Evolutionary conservation across 1,284 basidiomycete species (phyloP).

Genomic region (Cerioporus squamosus): DNA sequence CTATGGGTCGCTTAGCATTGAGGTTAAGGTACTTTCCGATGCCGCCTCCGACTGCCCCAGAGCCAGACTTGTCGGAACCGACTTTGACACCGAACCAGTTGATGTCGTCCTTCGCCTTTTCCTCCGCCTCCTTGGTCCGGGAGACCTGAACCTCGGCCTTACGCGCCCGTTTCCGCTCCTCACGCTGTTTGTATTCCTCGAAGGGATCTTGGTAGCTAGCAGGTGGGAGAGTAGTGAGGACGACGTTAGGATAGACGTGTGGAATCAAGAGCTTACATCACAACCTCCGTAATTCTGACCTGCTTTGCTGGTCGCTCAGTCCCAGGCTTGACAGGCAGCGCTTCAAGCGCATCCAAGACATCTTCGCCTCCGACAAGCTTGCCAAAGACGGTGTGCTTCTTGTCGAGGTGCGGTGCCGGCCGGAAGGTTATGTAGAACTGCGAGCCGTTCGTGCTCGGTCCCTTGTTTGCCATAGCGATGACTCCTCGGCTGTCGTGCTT

Average conservation of each 20-base stretch:
- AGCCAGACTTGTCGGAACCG: conserved; percentile 45
- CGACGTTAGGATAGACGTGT: neutral
- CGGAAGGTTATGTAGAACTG: conserved; percentile 94
- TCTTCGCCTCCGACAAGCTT: conserved; percentile 95
- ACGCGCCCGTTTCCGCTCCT: conserved; percentile 74
- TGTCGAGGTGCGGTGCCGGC: conserved; percentile 78
- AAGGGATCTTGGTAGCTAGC: conserved; percentile 84
- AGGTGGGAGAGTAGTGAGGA: neutral
- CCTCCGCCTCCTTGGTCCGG: conserved; percentile 46
- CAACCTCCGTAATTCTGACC: conserved; percentile 77
- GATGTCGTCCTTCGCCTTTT: conserved; percentile 57
- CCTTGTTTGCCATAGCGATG: conserved; percentile 93
- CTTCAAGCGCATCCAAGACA: conserved; percentile 85
- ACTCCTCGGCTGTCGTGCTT: conserved; percentile 84
- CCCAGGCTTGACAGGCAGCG: conserved; percentile 78
- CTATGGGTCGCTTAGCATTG: conserved; percentile 50
- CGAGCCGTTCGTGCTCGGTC: conserved; percentile 85
- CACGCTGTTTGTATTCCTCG: conserved; percentile 79
- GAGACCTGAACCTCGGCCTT: conserved; percentile 42
- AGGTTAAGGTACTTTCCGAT: conserved; percentile 70
- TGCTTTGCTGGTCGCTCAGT: conserved; percentile 87
- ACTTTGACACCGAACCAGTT: conserved; percentile 89
- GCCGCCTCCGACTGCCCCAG: conserved; percentile 38
- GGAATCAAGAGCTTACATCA: conserved; percentile 58
- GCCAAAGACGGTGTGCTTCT: conserved; percentile 95